Evolutionary conservation across 148 eudicot species (phyloP), one percentile per base, ranked within the genome.

Genomic region (Cornus kousa): DNA sequence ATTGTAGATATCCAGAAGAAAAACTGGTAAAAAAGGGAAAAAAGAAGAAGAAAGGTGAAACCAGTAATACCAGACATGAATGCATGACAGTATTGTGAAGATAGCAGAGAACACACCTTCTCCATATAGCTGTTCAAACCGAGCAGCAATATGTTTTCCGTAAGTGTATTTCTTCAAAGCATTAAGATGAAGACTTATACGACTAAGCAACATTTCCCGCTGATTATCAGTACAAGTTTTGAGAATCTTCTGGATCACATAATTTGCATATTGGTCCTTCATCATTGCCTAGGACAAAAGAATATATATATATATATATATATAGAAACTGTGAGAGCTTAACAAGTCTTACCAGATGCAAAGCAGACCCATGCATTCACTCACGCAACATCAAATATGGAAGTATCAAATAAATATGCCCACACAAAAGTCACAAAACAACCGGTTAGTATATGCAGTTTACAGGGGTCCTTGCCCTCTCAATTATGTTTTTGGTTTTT

Each of bases 191-290:
- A 75, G 83, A 78, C 82, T 84, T 69, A 89, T 85, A 76, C 87
- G 89, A 69, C 82, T 79, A 40, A 86, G 86, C 72, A 91, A 82
- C 65, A 83, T 39, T 74, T 89, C 90, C 82, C 92, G 85, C 71
- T 89, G 92, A 68, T 75, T 82, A 12, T 78, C 87, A 0, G 82
- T 86, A 72, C 92, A 89, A 67, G 80, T 87, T 79, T 91, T 87
- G 68, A 91, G 87, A 40, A 91, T 85, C 86, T 85, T 91, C 80
- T 91, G 94, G 77, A 91, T 82, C 66, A 91, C 94, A 71, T 91
- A 91, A 85, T 91, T 91, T 74, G 94, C 94, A 76, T 87, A 91
- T 79, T 91, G 92, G 87, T 91, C 94, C 75, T 91, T 91, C 92
- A 91, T 88, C 94, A 91, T 91, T 65, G 83, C 79, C 94, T 91